Conservation (phyloP, 108 stramenopile species). For the Cyclotella cryptica region DNA sequence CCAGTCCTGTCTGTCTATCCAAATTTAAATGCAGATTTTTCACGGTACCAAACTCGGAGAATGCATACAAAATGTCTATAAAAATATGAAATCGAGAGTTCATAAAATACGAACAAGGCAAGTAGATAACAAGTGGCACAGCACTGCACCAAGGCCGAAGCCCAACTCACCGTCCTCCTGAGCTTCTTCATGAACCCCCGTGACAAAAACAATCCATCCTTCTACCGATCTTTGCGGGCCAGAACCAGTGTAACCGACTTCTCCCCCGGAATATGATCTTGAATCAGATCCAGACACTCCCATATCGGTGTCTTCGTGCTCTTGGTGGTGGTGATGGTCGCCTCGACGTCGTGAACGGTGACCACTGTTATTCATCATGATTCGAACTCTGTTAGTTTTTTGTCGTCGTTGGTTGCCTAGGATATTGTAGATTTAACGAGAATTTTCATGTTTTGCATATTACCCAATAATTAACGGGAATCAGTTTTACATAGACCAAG, state of each 20-base stretch:
- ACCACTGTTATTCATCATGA: constrained; percentile 1
- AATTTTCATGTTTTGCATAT: too few relatives aligned
- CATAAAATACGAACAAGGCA: neutral
- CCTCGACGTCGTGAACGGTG: constrained; percentile 25
- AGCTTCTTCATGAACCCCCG: constrained; percentile 74
- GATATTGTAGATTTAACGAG: too few relatives aligned
- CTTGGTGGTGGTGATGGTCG: neutral
- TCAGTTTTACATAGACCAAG: too few relatives aligned
- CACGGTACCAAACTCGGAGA: constrained; percentile 60
- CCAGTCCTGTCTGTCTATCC: constrained; percentile 70
- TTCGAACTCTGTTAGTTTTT: too few relatives aligned
- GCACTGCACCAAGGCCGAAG: neutral
- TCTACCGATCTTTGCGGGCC: constrained; percentile 66
- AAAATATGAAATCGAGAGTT: neutral
- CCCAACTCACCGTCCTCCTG: constrained; percentile 63
- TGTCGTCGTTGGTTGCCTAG: too few relatives aligned
- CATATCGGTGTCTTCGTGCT: neutral
- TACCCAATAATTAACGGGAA: too few relatives aligned
- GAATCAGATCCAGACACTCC: neutral
- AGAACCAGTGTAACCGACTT: constrained; percentile 23
- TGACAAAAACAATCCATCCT: constrained; percentile 81
- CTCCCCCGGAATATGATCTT: constrained; percentile 2
- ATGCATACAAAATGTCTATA: constrained; percentile 55
- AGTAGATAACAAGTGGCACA: neutral
- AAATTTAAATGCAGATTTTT: constrained; percentile 63